A percentile compares a stretch with the other conserved stretches of the same genome.
These are phyloP conservation scores for Paramecium octaurelia DNA, from an alignment of 73 alveolate genomes.

Conservation along the genomic window DNA sequence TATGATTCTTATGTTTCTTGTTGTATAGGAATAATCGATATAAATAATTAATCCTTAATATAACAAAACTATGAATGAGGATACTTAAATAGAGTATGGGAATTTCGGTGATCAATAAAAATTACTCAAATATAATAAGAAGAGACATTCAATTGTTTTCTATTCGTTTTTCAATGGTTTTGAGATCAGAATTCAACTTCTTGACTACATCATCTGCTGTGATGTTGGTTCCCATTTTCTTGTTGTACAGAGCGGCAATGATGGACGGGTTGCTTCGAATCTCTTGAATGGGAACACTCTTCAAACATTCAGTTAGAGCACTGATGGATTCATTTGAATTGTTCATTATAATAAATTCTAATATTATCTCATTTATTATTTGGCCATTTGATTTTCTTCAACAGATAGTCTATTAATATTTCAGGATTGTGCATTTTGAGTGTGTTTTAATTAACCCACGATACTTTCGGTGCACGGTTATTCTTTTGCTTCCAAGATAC, in stretches of 20 bases:
- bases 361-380: not conserved
- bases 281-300: not conserved
- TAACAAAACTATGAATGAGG: not conserved
- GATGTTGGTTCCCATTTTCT: not conserved
- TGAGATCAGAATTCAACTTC: not conserved
- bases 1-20: not conserved
- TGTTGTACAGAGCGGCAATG: not conserved
- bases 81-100: not conserved
- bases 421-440: slow-evolving; percentile 10
- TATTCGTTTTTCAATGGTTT: not conserved
- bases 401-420: not conserved
- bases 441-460: not conserved
- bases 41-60: not conserved
- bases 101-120: not conserved
- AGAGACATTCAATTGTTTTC: not conserved
- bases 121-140: not conserved
- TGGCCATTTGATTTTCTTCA: slow-evolving; percentile 27
- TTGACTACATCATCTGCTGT: not conserved
- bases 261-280: not conserved
- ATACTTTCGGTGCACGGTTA: not conserved
- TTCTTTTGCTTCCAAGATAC: not conserved
- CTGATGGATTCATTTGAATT: not conserved
- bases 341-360: not conserved
- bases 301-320: not conserved
- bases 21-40: not conserved